Evolutionary conservation across 2,329 filamentous ascomycete genomes (phyloP).

Genomic region (Zymoseptoria passerinii): DNA sequence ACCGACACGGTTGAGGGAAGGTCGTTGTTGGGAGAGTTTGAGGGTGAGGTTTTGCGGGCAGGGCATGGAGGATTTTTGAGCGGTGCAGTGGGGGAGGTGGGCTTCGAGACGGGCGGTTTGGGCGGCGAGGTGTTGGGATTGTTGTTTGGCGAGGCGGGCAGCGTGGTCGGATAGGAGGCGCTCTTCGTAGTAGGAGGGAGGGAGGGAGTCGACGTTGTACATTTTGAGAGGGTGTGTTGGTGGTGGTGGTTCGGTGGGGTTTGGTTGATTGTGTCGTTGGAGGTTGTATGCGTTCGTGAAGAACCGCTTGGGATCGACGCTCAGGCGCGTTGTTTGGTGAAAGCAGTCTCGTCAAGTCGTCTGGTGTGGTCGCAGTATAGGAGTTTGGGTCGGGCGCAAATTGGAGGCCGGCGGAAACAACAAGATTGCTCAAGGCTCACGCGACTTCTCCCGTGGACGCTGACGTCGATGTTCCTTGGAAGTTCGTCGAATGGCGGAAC

Average conservation of each 20-base stretch:
- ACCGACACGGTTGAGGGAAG: conserved; percentile 14
- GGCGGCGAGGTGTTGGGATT: conserved; percentile 15
- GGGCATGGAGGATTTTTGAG: conserved; percentile 8
- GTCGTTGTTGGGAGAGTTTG: conserved; percentile 16
- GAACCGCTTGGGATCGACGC: too few relatives aligned
- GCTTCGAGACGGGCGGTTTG: conserved; percentile 10
- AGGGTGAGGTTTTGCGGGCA: conserved; percentile 11
- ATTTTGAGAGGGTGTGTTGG: conserved; percentile 14
- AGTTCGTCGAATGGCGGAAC: too few relatives aligned
- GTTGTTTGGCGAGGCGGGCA: conserved; percentile 15
- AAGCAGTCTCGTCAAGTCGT: not conserved
- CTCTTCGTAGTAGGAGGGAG: conserved; percentile 27
- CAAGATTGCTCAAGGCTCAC: not conserved
- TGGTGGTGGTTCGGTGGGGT: too few relatives aligned
- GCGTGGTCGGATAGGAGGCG: conserved; percentile 21
- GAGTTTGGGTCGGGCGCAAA: not conserved
- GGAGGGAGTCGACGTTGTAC: conserved; percentile 28
- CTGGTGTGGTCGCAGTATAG: not conserved
- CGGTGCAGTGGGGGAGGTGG: conserved; percentile 1
- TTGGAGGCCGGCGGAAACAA: not conserved
- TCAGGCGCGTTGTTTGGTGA: too few relatives aligned
- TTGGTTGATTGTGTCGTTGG: not conserved
- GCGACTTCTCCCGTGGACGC: not conserved
- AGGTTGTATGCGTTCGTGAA: too few relatives aligned
- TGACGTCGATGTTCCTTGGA: not conserved